Evolutionary conservation across 2,329 filamentous ascomycete genomes (phyloP), one percentile per base, ranked within the genome.

Genomic region (Fusarium torulosum): DNA sequence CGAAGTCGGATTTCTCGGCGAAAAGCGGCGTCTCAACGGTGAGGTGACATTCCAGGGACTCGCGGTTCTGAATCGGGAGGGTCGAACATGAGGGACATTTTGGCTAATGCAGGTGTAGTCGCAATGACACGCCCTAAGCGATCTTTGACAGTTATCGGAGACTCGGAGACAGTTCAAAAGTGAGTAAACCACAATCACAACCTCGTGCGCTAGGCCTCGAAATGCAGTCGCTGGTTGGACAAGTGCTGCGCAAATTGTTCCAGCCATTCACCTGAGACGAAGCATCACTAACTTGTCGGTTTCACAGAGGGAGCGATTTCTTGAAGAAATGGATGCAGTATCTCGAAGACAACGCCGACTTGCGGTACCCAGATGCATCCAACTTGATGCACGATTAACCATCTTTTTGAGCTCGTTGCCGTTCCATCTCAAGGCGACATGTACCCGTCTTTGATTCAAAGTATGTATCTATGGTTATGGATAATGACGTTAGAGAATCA

Each of bases 81-180:
- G 38, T 43, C 59, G 31, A 42, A 57, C 51, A 51, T 44, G 53
- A 49, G 51, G 46, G 53, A 44, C 17, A 42, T 44, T 37, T 46
- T 53, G 45, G 40, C 72, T 74, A 70, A 74, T 64, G 57, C 60
- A 63, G 55, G 44, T 53, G 20, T 93, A 97, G 94, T 98, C 72
- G 95, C 96, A 53, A 98, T 99, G 94, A 99, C 96, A 65, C 88
- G 96, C 69, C 93, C 96, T 7, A 95, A 92, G 81, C 88, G 96
- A 71, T 95, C 96, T 75, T 84, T 99, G 42, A 96, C 92, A 66
- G 86, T 99, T 19, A 91, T 97, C 73, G 96, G 95, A 43, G 96
- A 99, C 78, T 96, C 93, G 60, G 96, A 97, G 77, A 98, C 95
- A 4, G 92, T 97, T 55, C 90, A 90, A 79, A 89, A 87, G 92